Conservation (phyloP, 2,329 filamentous ascomycete species). For the Botrytis aclada region DNA sequence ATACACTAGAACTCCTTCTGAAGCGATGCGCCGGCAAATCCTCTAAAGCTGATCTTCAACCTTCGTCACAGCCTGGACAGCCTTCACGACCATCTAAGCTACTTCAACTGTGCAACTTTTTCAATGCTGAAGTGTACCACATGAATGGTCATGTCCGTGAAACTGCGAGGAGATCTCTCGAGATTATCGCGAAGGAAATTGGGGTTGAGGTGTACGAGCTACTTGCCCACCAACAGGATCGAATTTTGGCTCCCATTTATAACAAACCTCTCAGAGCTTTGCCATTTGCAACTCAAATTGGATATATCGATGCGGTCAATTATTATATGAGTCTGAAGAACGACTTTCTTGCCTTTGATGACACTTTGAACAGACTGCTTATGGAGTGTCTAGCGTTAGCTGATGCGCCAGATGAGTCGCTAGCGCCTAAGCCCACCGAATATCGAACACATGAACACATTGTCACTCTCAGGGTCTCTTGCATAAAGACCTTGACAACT, state of each 20-base stretch:
- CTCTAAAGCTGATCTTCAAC: constrained; percentile 72
- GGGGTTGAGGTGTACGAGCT: constrained; percentile 81
- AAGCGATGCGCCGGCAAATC: constrained; percentile 73
- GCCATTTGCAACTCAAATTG: constrained; percentile 93
- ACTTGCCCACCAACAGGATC: constrained; percentile 84
- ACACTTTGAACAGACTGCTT: constrained; percentile 82
- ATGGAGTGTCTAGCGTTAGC: constrained; percentile 92
- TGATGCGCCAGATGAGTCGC: constrained; percentile 88
- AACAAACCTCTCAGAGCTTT: constrained; percentile 90
- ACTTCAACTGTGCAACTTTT: constrained; percentile 74
- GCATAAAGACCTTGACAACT: constrained; percentile 86
- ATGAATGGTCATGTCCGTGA: constrained; percentile 95
- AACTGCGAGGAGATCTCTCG: constrained; percentile 77
- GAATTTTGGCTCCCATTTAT: constrained; percentile 87
- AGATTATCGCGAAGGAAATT: constrained; percentile 75
- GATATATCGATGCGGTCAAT: constrained; percentile 95
- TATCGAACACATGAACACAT: constrained; percentile 96
- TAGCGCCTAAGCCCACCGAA: constrained; percentile 89
- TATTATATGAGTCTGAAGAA: constrained; percentile 89
- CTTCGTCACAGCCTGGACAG: constrained; percentile 50
- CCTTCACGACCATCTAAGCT: constrained; percentile 64
- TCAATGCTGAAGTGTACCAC: constrained; percentile 86
- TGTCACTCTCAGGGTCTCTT: constrained; percentile 85
- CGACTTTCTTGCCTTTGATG: constrained; percentile 88
- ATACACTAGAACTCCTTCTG: constrained; percentile 77